Evolutionary conservation across 495 filamentous ascomycete genomes (phyloP).

Genomic region (Penicillium alfredii): DNA sequence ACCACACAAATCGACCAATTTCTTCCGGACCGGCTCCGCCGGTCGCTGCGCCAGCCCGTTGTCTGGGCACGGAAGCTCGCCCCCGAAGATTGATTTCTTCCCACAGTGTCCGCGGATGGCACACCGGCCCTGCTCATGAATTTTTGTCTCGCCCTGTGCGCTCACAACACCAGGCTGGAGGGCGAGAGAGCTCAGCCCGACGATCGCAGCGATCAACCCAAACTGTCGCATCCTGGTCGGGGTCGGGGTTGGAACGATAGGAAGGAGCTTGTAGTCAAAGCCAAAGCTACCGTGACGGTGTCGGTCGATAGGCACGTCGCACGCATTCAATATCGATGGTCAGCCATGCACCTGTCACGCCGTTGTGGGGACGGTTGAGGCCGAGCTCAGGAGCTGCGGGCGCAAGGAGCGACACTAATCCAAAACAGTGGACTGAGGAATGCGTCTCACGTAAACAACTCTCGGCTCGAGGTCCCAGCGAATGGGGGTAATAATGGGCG

Average conservation of each 20-base stretch:
- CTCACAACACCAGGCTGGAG: slow-evolving; percentile 22
- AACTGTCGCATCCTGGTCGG: slow-evolving; percentile 43
- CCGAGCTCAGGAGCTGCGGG: slow-evolving; percentile 4
- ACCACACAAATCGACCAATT: slow-evolving; percentile 82
- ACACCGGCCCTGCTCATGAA: slow-evolving; percentile 85
- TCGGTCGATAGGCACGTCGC: too few species aligned
- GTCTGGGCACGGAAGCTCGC: slow-evolving; percentile 87
- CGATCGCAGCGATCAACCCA: slow-evolving; percentile 22
- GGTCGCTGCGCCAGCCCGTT: slow-evolving; percentile 77
- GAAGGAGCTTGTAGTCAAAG: too few species aligned
- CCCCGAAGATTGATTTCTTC: slow-evolving; percentile 78
- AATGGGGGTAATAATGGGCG: too few species aligned
- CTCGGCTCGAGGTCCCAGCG: too few species aligned
- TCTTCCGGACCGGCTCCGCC: slow-evolving; percentile 57
- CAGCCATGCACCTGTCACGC: slow-evolving; percentile 9
- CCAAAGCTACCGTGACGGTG: too few species aligned
- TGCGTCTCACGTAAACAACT: too few species aligned
- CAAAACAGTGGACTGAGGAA: too few species aligned
- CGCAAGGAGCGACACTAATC: too few species aligned
- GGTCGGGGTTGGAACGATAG: slow-evolving; percentile 55
- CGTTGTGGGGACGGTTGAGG: slow-evolving; percentile 8
- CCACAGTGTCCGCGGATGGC: slow-evolving; percentile 89
- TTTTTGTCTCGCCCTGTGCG: slow-evolving; percentile 46
- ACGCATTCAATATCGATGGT: slow-evolving; percentile 2
- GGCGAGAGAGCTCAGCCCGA: slow-evolving; percentile 27